Conservation (phyloP, 805 yeast species). For the Ogataea glucozyma region DNA sequence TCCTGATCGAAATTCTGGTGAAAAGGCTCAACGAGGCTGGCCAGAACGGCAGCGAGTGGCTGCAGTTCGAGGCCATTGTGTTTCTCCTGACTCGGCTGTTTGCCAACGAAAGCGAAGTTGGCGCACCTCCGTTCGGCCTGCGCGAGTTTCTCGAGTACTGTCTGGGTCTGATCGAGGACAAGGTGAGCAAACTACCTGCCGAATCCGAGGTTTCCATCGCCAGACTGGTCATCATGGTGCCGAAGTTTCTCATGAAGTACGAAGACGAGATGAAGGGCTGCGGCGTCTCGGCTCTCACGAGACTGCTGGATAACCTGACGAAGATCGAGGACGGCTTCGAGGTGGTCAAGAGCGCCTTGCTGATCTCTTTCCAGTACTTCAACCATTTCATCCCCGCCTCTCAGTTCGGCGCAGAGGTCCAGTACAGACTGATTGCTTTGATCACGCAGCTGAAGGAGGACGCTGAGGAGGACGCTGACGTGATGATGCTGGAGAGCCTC, state of each 20-base stretch:
- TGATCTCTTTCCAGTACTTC: conserved; percentile 57
- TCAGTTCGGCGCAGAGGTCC: conserved; percentile 29
- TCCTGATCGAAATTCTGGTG: conserved; percentile 26
- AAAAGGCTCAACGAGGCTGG: conserved; percentile 16
- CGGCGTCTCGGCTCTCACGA: conserved; percentile 30
- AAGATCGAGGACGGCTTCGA: conserved; percentile 22
- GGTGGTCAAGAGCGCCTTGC: conserved; percentile 32
- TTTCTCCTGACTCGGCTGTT: conserved; percentile 44
- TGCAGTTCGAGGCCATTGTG: conserved; percentile 41
- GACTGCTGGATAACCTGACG: conserved; percentile 27
- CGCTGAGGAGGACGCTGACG: conserved; percentile 79
- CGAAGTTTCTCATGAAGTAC: conserved; percentile 58
- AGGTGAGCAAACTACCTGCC: conserved; percentile 23
- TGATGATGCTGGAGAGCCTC: conserved; percentile 71
- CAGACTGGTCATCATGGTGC: conserved; percentile 53
- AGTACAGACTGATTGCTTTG: conserved; percentile 33
- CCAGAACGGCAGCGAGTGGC: conserved; percentile 28
- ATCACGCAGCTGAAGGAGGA: conserved; percentile 52
- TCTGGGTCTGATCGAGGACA: conserved; percentile 13
- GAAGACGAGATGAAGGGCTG: conserved; percentile 29
- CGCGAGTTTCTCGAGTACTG: conserved; percentile 27
- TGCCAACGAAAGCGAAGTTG: conserved; percentile 38
- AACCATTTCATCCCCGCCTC: conserved; percentile 26
- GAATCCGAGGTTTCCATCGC: conserved; percentile 42
- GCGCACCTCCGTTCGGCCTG: conserved; percentile 23